Percentiles rank a stretch among this genome's conserved stretches.
Conservation (phyloP, 345 rosid genomes). For the Linum tenue region DNA sequence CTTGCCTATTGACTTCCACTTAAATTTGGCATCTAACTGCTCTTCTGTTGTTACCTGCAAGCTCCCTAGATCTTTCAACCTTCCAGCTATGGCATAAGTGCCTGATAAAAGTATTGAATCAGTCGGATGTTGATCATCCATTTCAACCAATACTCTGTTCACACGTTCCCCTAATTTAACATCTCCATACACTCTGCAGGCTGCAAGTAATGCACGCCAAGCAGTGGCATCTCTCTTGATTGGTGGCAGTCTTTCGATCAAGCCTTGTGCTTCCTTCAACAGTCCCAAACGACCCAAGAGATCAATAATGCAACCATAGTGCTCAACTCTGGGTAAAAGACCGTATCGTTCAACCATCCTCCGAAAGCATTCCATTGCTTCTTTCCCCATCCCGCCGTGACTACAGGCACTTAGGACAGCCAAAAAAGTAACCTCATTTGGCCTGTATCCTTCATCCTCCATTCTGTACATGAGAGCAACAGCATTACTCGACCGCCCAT, state of each 20-base stretch:
- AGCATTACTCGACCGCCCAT: conserved; percentile 49
- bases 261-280: conserved; percentile 46
- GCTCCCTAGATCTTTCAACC: conserved; percentile 22
- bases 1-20: conserved; percentile 3
- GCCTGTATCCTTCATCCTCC: conserved; percentile 42
- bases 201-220: conserved; percentile 61
- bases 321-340: conserved; percentile 41
- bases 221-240: conserved; percentile 41
- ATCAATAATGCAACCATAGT: conserved; percentile 59
- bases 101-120: conserved; percentile 45
- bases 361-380: conserved; percentile 41
- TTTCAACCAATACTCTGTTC: conserved; percentile 31
- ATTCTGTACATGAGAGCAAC: conserved; percentile 34
- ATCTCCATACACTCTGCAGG: conserved; percentile 55
- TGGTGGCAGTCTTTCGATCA: conserved; percentile 43
- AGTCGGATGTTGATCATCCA: conserved; percentile 36
- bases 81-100: conserved; percentile 43
- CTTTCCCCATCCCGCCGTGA: conserved; percentile 49
- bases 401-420: conserved; percentile 56
- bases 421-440: conserved; percentile 57
- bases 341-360: conserved; percentile 42
- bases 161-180: conserved; percentile 36
- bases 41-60: conserved; percentile 18
- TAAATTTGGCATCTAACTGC: not conserved
- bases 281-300: conserved; percentile 57